A percentile compares a stretch with the other conserved stretches of the same genome.
These are phyloP conservation scores for Spathaspora sp. DNA, from an alignment of 1,139 yeast genomes.

Conservation along the genomic window DNA sequence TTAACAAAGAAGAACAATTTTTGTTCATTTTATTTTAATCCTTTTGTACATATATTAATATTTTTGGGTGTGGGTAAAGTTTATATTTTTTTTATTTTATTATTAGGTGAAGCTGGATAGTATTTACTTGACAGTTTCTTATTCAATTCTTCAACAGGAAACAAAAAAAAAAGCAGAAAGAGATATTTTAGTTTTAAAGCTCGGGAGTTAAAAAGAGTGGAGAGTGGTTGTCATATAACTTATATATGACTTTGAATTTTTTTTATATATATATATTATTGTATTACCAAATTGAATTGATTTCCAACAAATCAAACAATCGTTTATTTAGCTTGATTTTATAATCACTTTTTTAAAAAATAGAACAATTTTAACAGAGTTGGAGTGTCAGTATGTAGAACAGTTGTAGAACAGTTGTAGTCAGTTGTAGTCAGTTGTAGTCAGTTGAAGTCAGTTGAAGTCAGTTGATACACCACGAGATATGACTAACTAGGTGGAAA, in stretches of 20 bases:
- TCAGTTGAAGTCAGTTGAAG: too few species aligned
- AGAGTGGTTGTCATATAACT: not conserved
- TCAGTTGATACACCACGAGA: too few species aligned
- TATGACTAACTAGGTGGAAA: too few species aligned
- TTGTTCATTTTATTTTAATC: slow-evolving; percentile 6
- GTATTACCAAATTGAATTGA: slow-evolving; percentile 3
- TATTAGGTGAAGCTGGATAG: not conserved
- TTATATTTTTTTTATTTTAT: not conserved
- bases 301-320: slow-evolving; percentile 5
- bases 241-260: not conserved
- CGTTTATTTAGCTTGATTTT: not conserved
- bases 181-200: slow-evolving; percentile 3
- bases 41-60: slow-evolving; percentile 5
- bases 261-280: not conserved
- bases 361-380: not conserved
- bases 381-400: not conserved
- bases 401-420: too few species aligned
- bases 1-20: slow-evolving; percentile 8
- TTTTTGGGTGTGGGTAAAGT: slow-evolving; percentile 3
- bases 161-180: not conserved
- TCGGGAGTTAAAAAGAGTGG: not conserved
- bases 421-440: too few species aligned
- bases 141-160: slow-evolving; percentile 10
- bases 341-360: not conserved
- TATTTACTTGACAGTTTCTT: not conserved